phyloP scores from a whole-genome alignment of 2,329 filamentous ascomycete species.

The Xylariaceae sp. region DNA sequence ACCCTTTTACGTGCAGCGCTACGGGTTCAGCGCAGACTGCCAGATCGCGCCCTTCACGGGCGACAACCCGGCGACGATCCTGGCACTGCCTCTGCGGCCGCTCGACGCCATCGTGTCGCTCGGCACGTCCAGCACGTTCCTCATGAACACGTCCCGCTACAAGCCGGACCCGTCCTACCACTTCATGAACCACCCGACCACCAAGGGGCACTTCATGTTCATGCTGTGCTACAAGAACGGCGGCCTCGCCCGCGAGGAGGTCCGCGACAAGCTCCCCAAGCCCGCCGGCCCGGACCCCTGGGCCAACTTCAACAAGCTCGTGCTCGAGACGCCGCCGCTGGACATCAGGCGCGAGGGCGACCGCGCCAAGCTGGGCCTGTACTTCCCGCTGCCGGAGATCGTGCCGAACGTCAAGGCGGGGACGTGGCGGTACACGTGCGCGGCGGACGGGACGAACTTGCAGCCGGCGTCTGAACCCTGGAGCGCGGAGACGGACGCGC shows the following conservation, averaged over 20 bases:
- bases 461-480: constrained; percentile 44
- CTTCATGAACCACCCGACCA: constrained; percentile 98
- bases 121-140: constrained; percentile 93
- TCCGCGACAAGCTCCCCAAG: constrained; percentile 77
- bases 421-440: constrained; percentile 78
- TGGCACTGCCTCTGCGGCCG: constrained; percentile 82
- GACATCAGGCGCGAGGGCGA: constrained; percentile 58
- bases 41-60: constrained; percentile 86
- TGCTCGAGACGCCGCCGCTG: constrained; percentile 70
- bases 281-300: constrained; percentile 61
- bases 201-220: constrained; percentile 93
- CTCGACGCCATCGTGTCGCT: constrained; percentile 93
- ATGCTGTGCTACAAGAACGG: constrained; percentile 99
- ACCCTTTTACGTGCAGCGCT: constrained; percentile 76
- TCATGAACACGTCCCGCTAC: constrained; percentile 95
- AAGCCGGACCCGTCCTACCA: constrained; percentile 89
- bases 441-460: constrained; percentile 60
- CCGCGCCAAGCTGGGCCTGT: constrained; percentile 84
- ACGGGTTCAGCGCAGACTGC: constrained; percentile 76
- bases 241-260: constrained; percentile 84
- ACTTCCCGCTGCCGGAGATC: constrained; percentile 93
- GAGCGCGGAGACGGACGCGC: constrained; percentile 70
- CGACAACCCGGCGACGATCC: constrained; percentile 94
- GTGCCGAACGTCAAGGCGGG: constrained; percentile 88
- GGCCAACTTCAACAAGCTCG: constrained; percentile 77